Evolutionary conservation across 768 basidiomycete genomes (phyloP).

Genomic region (Calocybe gangraenosa): DNA sequence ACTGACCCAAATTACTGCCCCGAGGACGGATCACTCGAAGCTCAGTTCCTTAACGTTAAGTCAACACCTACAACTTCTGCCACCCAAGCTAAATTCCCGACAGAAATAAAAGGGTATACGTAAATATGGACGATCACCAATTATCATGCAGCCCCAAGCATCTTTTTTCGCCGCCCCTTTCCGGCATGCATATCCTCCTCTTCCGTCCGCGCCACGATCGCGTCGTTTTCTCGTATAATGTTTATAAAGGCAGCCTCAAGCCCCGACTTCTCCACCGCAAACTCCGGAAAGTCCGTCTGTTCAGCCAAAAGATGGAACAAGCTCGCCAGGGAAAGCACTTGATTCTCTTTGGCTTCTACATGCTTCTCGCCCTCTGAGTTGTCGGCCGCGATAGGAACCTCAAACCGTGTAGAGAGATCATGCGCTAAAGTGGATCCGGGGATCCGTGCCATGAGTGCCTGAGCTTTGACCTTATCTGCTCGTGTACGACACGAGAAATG

Average conservation of each 20-base stretch:
- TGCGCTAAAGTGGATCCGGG: slow-evolving; percentile 62
- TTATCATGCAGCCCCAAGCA: no score
- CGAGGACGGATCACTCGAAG: no score
- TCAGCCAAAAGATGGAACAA: background rate
- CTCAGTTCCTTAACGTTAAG: no score
- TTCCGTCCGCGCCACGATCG: background rate
- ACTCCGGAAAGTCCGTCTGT: background rate
- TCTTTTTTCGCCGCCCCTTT: no score
- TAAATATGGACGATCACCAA: no score
- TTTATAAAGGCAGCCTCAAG: background rate
- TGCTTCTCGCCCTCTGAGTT: no score
- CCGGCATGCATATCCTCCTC: background rate
- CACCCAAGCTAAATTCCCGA: no score
- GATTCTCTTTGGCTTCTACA: slow-evolving; percentile 17
- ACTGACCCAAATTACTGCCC: no score
- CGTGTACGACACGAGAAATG: slow-evolving; percentile 36
- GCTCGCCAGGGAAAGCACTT: slow-evolving; percentile 35
- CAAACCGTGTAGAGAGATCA: slow-evolving; percentile 71
- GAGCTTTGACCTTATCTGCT: slow-evolving; percentile 45
- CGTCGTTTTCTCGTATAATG: background rate
- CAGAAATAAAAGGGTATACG: no score
- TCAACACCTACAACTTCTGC: no score
- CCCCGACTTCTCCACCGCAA: background rate
- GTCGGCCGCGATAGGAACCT: slow-evolving; percentile 53
- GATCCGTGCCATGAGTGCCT: slow-evolving; percentile 52